These are phyloP conservation scores for Elongisporangium anandrum DNA, from an alignment of 352 stramenopile genomes.

Conservation along the genomic window DNA sequence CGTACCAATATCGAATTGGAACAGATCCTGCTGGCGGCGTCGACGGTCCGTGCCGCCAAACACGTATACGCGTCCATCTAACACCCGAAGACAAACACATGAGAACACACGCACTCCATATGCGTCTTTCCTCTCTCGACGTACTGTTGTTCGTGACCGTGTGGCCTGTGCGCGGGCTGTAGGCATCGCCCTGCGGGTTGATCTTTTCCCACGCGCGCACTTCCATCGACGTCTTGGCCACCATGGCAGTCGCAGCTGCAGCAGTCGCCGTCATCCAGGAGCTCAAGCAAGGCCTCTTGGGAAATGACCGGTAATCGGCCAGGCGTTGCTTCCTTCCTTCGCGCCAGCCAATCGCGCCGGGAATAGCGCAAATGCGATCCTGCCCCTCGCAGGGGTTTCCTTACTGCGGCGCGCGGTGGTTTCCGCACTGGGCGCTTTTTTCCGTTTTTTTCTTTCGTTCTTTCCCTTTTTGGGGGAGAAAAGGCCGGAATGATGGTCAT, in stretches of 20 bases:
- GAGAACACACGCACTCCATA: conserved; percentile 2
- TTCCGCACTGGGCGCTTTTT: not conserved
- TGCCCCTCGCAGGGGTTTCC: not conserved
- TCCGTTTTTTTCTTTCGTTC: not conserved
- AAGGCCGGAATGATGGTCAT: not conserved
- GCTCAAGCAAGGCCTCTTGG: not conserved
- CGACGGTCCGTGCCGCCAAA: conserved; percentile 84
- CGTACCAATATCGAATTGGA: conserved; percentile 75
- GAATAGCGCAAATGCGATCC: not conserved
- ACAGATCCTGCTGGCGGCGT: conserved; percentile 79
- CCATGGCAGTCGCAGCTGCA: not conserved
- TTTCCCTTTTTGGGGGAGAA: not conserved
- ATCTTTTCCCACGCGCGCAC: conserved; percentile 77
- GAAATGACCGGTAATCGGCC: not conserved
- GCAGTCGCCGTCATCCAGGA: not conserved
- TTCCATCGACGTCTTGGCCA: conserved; percentile 23
- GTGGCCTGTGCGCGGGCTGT: conserved; percentile 82
- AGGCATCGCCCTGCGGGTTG: conserved; percentile 66
- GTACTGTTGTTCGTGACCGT: conserved; percentile 75
- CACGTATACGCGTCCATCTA: conserved; percentile 73
- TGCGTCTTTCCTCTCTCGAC: not conserved
- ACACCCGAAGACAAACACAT: conserved; percentile 1
- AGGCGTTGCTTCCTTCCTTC: not conserved
- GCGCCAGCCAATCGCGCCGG: not conserved
- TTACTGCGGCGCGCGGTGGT: not conserved